phyloP scores from a whole-genome alignment of 106 monocot genomes.

The Dendrobium catenatum region DNA sequence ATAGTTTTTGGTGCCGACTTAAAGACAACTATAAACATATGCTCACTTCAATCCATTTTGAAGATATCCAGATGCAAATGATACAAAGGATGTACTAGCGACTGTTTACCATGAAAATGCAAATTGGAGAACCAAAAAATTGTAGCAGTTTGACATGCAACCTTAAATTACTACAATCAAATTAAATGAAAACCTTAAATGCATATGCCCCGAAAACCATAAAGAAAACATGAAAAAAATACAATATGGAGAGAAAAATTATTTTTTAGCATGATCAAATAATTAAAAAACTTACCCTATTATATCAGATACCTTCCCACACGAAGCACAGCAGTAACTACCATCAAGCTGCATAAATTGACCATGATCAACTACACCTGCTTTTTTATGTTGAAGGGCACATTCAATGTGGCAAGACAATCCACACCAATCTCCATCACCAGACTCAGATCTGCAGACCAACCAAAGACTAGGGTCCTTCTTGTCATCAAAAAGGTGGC shows the following conservation, averaged over 20 bases:
- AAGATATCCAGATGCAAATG: not conserved
- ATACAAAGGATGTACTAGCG: not conserved
- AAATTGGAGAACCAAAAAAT: not conserved
- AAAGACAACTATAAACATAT: not conserved
- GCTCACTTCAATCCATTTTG: not conserved
- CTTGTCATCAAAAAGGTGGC: conserved; percentile 71
- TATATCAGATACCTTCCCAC: conserved; percentile 41
- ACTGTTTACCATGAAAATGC: not conserved
- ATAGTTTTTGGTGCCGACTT: no score
- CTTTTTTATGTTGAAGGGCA: conserved; percentile 51
- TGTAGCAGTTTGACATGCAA: not conserved
- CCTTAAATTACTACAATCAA: not conserved
- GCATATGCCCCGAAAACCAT: not conserved
- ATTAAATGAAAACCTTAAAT: not conserved
- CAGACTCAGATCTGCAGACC: conserved; percentile 51
- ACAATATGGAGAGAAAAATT: not conserved
- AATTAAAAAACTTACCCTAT: not conserved
- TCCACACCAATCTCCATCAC: conserved; percentile 49
- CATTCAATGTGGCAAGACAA: conserved; percentile 83
- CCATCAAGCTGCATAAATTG: conserved; percentile 43
- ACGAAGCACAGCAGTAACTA: conserved; percentile 54
- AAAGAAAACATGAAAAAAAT: not conserved
- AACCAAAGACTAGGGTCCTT: conserved; percentile 92
- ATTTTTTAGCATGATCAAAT: not conserved
- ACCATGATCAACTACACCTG: conserved; percentile 35